Conservation (phyloP, 2,329 filamentous ascomycete species). For the Zasmidium cellare region DNA sequence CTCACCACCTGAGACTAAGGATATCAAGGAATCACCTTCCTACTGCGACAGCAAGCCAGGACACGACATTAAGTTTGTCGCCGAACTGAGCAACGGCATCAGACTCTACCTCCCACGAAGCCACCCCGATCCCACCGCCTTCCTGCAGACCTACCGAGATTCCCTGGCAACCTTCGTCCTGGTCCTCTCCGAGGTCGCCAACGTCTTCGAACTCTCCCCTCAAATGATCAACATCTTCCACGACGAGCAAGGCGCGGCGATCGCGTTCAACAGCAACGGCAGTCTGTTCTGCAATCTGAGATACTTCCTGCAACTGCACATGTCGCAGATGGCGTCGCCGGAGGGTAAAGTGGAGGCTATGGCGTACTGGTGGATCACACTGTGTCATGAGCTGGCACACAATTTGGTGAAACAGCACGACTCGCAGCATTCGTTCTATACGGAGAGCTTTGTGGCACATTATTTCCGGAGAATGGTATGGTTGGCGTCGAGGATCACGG, state of each 20-base stretch:
- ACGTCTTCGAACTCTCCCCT: conserved; percentile 70
- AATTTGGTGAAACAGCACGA: conserved; percentile 82
- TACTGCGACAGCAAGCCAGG: conserved; percentile 81
- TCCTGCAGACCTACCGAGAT: conserved; percentile 61
- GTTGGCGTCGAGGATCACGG: conserved; percentile 21
- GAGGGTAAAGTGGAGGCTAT: conserved; percentile 66
- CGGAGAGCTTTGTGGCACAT: conserved; percentile 75
- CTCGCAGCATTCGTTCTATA: conserved; percentile 79
- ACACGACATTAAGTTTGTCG: conserved; percentile 70
- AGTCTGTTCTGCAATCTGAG: conserved; percentile 92
- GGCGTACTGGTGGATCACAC: conserved; percentile 91
- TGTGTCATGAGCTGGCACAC: conserved; percentile 94
- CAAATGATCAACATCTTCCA: conserved; percentile 82
- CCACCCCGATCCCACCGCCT: conserved; percentile 50
- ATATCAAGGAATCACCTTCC: conserved; percentile 74
- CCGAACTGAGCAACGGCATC: conserved; percentile 69
- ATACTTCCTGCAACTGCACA: conserved; percentile 80
- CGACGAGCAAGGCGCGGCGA: conserved; percentile 74
- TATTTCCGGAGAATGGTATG: conserved; percentile 71
- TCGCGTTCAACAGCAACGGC: conserved; percentile 87
- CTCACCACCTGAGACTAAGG: conserved; percentile 67
- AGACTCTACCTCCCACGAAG: conserved; percentile 70
- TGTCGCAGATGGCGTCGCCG: conserved; percentile 41
- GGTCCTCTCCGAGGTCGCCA: conserved; percentile 68
- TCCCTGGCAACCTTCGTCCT: conserved; percentile 69